Evolutionary conservation across 306 rosid species (phyloP).

Genomic region (Sechiopsis laciniata): DNA sequence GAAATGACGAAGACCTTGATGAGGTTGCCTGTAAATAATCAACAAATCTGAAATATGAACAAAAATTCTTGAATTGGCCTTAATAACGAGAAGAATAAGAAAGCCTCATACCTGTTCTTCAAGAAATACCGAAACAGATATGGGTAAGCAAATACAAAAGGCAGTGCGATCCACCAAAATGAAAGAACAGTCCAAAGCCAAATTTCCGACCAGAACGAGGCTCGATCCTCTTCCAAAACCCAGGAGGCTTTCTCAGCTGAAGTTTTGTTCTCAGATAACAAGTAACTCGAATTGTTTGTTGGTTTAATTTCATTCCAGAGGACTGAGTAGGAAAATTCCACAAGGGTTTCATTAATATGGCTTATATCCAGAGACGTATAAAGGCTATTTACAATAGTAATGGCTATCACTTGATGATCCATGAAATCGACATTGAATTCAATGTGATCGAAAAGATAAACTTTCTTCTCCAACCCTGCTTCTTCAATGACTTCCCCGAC

Average conservation of each 20-base stretch:
- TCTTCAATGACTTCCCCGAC: conserved; percentile 12
- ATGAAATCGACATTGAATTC: conserved; percentile 7
- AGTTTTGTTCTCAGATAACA: background rate
- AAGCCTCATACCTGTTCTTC: background rate
- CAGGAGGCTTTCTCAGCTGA: background rate
- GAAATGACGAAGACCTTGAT: background rate
- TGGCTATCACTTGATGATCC: conserved; percentile 3
- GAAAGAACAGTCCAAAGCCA: background rate
- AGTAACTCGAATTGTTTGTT: background rate
- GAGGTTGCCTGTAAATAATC: background rate
- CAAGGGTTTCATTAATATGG: background rate
- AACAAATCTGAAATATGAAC: background rate
- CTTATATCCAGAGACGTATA: conserved; percentile 20
- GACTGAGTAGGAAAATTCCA: conserved; percentile 22
- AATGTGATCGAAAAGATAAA: conserved; percentile 19
- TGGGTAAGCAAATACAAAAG: conserved; percentile 4
- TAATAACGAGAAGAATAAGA: background rate
- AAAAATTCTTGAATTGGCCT: background rate
- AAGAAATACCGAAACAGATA: conserved; percentile 1
- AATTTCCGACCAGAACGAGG: background rate
- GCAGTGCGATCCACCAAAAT: conserved; percentile 13
- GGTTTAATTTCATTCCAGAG: conserved; percentile 15
- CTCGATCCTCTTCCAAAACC: background rate
- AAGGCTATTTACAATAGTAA: background rate
- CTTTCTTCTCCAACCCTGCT: background rate